phyloP scores from a whole-genome alignment of 176 grass and related monocot genomes.

The Avena eriantha region DNA sequence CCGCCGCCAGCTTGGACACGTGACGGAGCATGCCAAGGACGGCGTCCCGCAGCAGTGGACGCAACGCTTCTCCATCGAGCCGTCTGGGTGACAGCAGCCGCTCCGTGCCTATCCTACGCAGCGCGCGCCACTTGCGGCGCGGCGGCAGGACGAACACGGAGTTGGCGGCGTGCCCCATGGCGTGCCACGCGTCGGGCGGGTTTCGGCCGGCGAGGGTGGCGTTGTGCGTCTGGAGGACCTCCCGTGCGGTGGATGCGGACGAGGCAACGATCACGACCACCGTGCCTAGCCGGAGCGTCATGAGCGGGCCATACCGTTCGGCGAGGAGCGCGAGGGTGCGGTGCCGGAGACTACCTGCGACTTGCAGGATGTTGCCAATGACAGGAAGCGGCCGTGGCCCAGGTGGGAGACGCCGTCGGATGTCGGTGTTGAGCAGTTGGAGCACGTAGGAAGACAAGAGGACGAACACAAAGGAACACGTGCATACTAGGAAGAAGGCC shows the following conservation, averaged over 20 bases:
- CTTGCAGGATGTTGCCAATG: constrained; percentile 41
- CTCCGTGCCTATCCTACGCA: constrained; percentile 17
- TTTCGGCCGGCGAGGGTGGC: constrained; percentile 10
- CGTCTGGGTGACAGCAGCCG: background rate
- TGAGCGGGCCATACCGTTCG: constrained; percentile 6
- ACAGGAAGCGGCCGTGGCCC: constrained; percentile 34
- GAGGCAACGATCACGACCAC: constrained; percentile 39
- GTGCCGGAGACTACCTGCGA: constrained; percentile 3
- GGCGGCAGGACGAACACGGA: constrained; percentile 30
- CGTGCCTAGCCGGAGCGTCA: constrained; percentile 16
- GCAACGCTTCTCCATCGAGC: background rate
- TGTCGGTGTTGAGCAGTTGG: background rate
- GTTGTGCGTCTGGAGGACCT: constrained; percentile 48
- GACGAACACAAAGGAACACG: constrained; percentile 18
- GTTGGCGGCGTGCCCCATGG: constrained; percentile 33
- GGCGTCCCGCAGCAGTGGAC: background rate
- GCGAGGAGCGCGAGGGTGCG: constrained; percentile 19
- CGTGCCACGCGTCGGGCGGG: constrained; percentile 43
- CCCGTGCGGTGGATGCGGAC: constrained; percentile 36
- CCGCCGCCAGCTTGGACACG: background rate
- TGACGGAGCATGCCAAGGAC: background rate
- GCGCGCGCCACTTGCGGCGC: constrained; percentile 25
- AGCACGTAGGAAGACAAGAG: background rate
- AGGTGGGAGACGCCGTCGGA: background rate
- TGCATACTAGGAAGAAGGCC: constrained; percentile 21